phyloP scores from a whole-genome alignment of 495 filamentous ascomycete species.

The Aspergillus bridgeri region DNA sequence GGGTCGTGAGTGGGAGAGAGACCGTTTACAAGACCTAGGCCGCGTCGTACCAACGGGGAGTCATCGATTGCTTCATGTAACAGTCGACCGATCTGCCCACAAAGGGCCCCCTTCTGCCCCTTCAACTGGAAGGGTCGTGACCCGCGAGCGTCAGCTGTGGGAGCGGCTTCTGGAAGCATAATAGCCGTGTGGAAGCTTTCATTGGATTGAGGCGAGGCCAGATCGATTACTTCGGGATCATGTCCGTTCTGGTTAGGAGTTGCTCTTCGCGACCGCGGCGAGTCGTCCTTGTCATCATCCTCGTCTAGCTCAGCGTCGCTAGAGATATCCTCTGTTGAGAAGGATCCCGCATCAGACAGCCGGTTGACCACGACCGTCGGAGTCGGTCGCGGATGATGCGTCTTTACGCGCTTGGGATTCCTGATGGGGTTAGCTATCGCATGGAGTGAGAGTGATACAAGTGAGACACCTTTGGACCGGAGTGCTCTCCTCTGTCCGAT shows the following conservation, averaged over 20 bases:
- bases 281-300: too few species aligned
- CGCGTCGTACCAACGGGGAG: not conserved
- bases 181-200: constrained; percentile 8
- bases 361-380: not conserved
- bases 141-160: not conserved
- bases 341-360: not conserved
- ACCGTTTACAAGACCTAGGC: not conserved
- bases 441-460: not conserved
- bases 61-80: not conserved
- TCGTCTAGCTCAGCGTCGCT: not conserved
- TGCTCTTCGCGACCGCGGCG: not conserved
- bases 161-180: not conserved
- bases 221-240: not conserved
- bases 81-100: not conserved
- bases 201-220: constrained; percentile 5
- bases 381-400: not conserved
- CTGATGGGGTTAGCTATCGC: not conserved
- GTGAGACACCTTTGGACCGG: not conserved
- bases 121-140: not conserved
- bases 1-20: not conserved
- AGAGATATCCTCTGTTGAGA: not conserved
- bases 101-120: not conserved
- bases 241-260: not conserved
- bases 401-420: not conserved
- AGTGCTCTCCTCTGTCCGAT: too few species aligned